Conservation (phyloP, 352 stramenopile species). For the Phytophthora multivora region DNA sequence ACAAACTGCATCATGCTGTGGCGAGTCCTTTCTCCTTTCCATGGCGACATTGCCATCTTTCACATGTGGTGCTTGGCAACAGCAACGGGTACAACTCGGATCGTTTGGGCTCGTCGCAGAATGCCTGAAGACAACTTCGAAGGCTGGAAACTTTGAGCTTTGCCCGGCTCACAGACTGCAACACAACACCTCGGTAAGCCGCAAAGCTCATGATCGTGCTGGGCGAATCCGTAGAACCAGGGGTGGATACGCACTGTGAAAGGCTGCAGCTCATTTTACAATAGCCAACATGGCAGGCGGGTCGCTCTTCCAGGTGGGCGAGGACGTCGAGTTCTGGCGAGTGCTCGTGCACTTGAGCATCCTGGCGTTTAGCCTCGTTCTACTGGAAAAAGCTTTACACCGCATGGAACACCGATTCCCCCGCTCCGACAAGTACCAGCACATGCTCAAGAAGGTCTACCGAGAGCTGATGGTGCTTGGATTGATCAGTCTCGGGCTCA, state of each 20-base stretch:
- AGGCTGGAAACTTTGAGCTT: not conserved
- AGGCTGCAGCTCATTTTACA: conserved; percentile 22
- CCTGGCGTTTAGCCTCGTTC: conserved; percentile 45
- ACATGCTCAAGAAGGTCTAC: conserved; percentile 71
- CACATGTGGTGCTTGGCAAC: no score
- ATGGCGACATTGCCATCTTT: conserved; percentile 1
- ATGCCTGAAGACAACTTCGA: not conserved
- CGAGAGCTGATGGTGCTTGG: conserved; percentile 65
- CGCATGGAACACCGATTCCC: conserved; percentile 47
- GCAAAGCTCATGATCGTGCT: conserved; percentile 18
- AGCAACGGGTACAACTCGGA: not conserved
- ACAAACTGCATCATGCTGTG: conserved; percentile 3
- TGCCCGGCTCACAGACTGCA: conserved; percentile 9
- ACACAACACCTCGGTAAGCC: not conserved
- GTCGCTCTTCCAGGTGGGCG: conserved; percentile 58
- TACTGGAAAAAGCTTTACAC: conserved; percentile 49
- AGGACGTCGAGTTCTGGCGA: conserved; percentile 56
- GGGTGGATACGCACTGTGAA: not conserved
- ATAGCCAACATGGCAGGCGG: conserved; percentile 19
- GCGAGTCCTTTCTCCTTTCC: not conserved
- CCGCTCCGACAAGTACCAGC: conserved; percentile 57
- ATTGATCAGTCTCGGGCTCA: conserved; percentile 52
- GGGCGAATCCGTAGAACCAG: conserved; percentile 6
- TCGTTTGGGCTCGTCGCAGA: not conserved
- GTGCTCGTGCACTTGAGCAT: conserved; percentile 49